Percentiles rank a stretch among this genome's conserved stretches.
Conservation (phyloP, 176 grass and related monocot species). For the Avena insularis region DNA sequence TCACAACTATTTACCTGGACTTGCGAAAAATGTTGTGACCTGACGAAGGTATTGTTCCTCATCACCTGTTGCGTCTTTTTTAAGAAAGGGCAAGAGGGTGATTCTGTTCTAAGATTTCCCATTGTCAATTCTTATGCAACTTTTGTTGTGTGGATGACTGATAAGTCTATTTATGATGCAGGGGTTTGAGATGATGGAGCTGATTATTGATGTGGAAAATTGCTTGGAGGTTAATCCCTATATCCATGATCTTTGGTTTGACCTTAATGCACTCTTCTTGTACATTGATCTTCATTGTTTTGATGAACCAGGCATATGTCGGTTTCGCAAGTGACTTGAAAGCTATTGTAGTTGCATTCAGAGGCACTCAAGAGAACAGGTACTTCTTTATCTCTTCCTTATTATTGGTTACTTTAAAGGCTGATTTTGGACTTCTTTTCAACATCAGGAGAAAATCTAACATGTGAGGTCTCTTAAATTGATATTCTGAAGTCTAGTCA, state of each 20-base stretch:
- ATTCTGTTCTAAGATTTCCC: constrained; percentile 22
- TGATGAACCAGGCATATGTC: constrained; percentile 72
- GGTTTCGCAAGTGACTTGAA: constrained; percentile 75
- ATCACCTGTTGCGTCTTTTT: neutral
- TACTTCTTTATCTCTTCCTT: constrained; percentile 35
- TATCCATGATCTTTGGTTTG: constrained; percentile 1
- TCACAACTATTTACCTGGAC: constrained; percentile 86
- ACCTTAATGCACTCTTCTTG: neutral
- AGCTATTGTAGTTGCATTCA: constrained; percentile 81
- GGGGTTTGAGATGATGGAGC: constrained; percentile 81
- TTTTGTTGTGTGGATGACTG: neutral
- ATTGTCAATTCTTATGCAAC: neutral
- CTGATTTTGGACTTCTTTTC: neutral
- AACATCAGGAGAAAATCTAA: neutral
- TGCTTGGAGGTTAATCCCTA: constrained; percentile 66
- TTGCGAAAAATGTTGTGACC: constrained; percentile 73
- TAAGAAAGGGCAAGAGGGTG: neutral
- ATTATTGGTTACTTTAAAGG: neutral
- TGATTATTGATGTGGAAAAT: constrained; percentile 85
- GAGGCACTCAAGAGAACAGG: constrained; percentile 96
- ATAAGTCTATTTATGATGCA: constrained; percentile 44
- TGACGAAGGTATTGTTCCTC: constrained; percentile 68
- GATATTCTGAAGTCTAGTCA: neutral
- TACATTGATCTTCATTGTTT: constrained; percentile 27
- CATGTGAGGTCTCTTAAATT: constrained; percentile 19